phyloP scores from a whole-genome alignment of 176 grass and related monocot genomes.

The Tillandsia leiboldiana region DNA sequence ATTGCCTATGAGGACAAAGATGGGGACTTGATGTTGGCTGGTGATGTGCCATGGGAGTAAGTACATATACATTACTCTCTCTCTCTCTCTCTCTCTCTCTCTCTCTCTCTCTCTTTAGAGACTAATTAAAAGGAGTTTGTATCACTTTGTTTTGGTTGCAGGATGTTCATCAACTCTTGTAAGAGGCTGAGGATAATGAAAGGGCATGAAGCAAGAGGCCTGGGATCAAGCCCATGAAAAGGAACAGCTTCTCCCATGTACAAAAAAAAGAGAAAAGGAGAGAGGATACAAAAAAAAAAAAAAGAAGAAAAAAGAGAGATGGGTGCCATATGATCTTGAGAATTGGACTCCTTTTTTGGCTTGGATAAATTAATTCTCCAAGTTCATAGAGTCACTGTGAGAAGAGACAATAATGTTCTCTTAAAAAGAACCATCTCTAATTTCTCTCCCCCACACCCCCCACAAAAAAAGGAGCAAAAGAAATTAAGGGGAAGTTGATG shows the following conservation, averaged over 20 bases:
- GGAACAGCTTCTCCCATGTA: no score
- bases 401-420: no score
- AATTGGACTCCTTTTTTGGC: no score
- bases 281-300: neutral
- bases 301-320: neutral
- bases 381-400: no score
- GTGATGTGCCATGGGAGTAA: constrained; percentile 83
- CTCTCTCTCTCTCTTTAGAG: constrained; percentile 5
- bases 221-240: constrained; percentile 30
- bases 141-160: constrained; percentile 4
- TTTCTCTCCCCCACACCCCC: no score
- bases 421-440: no score
- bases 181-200: constrained; percentile 96
- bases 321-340: no score
- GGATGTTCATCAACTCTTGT: constrained; percentile 84
- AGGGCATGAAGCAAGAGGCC: constrained; percentile 65
- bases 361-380: no score
- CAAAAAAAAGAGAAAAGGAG: no score
- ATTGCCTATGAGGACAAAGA: constrained; percentile 80
- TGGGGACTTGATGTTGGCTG: constrained; percentile 80
- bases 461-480: neutral
- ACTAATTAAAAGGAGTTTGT: neutral
- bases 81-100: neutral
- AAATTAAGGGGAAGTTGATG: neutral
- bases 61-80: constrained; percentile 5